Conservation (phyloP, 768 basidiomycete genomes). For the Symmetrospora coprosmae region DNA sequence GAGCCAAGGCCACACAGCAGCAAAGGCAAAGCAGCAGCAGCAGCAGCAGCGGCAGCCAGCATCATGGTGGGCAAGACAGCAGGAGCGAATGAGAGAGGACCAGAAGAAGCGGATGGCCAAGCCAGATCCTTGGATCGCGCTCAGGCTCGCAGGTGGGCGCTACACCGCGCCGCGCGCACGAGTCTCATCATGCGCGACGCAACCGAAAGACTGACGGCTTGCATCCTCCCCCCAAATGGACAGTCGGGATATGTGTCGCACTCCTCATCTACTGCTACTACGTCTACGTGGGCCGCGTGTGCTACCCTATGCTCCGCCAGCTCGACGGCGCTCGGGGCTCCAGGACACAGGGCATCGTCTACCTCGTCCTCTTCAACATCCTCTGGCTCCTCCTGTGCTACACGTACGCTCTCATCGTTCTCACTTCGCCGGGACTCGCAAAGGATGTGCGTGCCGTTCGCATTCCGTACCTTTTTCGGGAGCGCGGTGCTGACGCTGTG, state of each 20-base stretch:
- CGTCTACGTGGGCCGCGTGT: conserved; percentile 24
- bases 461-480: background rate
- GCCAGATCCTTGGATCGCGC: background rate
- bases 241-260: conserved; percentile 18
- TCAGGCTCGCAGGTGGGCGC: conserved; percentile 11
- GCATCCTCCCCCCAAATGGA: background rate
- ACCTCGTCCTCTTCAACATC: conserved; percentile 19
- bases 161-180: too few species aligned
- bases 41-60: background rate
- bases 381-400: conserved; percentile 15
- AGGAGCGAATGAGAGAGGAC: background rate
- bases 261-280: conserved; percentile 13
- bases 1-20: too few species aligned
- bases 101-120: background rate
- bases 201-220: too few species aligned
- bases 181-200: too few species aligned
- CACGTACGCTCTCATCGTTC: conserved; percentile 18
- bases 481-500: background rate
- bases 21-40: background rate
- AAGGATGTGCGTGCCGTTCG: conserved; percentile 24
- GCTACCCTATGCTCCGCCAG: conserved; percentile 51
- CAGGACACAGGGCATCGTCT: conserved; percentile 36
- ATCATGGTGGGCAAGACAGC: background rate
- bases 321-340: conserved; percentile 42
- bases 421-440: conserved; percentile 30